phyloP scores from a whole-genome alignment of 2,329 filamentous ascomycete genomes.

The Sclerotinia nivalis region DNA sequence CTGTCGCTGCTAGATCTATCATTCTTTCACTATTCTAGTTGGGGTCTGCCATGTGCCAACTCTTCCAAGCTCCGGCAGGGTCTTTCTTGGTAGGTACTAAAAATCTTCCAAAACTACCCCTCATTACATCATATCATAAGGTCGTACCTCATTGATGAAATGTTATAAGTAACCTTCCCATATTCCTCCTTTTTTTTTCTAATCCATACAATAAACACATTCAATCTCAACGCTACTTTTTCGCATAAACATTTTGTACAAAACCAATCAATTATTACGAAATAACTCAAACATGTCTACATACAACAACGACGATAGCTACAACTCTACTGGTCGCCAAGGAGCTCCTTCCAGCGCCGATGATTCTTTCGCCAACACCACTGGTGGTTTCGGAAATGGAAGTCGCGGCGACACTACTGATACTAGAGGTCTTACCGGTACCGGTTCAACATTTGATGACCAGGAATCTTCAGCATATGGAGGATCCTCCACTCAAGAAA shows the following conservation, averaged over 20 bases:
- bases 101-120: background rate
- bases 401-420: conserved; percentile 7
- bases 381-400: conserved; percentile 2
- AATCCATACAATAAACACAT: background rate
- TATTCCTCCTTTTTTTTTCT: background rate
- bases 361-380: conserved; percentile 11
- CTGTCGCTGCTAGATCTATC: background rate
- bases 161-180: conserved; percentile 16
- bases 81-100: background rate
- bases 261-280: conserved; percentile 6
- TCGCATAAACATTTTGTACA: background rate
- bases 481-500: conserved; percentile 22
- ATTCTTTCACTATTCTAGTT: conserved; percentile 4
- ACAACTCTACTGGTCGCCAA: conserved; percentile 16
- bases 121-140: conserved; percentile 20
- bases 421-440: conserved; percentile 9
- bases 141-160: background rate
- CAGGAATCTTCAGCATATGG: conserved; percentile 16
- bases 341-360: conserved; percentile 19
- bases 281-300: conserved; percentile 38
- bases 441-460: conserved; percentile 20
- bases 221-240: background rate
- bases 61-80: conserved; percentile 16
- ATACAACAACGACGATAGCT: conserved; percentile 36
- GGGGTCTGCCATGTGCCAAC: conserved; percentile 15